Evolutionary conservation across 768 basidiomycete genomes (phyloP).

Genomic region (Lactarius hengduanensis): DNA sequence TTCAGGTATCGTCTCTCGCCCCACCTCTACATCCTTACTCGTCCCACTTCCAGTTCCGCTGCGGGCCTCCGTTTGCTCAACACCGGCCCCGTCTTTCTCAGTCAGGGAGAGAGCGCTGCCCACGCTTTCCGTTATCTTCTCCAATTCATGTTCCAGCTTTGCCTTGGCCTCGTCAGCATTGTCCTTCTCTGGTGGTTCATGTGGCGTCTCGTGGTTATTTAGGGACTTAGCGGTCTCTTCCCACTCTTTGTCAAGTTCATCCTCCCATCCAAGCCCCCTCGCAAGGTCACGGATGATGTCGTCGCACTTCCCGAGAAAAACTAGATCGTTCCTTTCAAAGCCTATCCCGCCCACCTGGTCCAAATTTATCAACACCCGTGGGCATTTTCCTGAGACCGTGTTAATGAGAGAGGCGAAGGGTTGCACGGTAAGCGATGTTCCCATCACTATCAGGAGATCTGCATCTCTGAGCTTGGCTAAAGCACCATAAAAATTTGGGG

Average conservation of each 20-base stretch:
- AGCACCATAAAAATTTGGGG: constrained; percentile 59
- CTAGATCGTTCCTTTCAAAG: constrained; percentile 19
- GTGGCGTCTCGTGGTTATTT: constrained; percentile 6
- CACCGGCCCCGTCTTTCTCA: constrained; percentile 2
- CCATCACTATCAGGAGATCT: constrained; percentile 50
- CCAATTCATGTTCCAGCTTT: constrained; percentile 17
- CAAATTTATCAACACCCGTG: constrained; percentile 29
- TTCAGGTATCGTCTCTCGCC: not conserved
- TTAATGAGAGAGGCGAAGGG: constrained; percentile 27
- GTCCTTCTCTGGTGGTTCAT: not conserved
- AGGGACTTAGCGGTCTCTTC: constrained; percentile 10
- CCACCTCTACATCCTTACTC: not conserved
- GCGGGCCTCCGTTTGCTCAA: not conserved
- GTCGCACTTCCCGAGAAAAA: constrained; percentile 29
- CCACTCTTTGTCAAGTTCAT: constrained; percentile 26
- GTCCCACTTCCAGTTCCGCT: not conserved
- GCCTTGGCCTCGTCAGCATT: not conserved
- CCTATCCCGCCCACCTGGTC: constrained; percentile 26
- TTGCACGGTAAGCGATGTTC: constrained; percentile 29
- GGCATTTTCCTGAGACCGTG: constrained; percentile 19
- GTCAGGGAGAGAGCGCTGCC: constrained; percentile 11
- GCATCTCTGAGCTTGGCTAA: constrained; percentile 57
- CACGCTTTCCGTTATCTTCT: constrained; percentile 15
- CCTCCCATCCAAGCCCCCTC: constrained; percentile 28
- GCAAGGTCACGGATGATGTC: constrained; percentile 27